These are phyloP conservation scores for Brassica hybrid DNA, from an alignment of 441 rosid genomes.

Conservation along the genomic window DNA sequence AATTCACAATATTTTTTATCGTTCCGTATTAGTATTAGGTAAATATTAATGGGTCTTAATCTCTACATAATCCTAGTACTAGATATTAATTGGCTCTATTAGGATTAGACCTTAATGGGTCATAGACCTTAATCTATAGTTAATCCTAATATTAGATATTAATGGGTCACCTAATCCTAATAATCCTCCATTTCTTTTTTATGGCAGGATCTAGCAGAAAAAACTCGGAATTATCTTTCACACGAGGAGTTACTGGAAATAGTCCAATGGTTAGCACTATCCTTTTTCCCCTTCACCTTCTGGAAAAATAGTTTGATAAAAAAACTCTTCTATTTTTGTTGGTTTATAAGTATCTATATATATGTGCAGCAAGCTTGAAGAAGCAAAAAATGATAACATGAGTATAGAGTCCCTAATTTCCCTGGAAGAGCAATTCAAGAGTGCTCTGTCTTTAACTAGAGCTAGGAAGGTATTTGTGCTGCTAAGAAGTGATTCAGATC, in stretches of 20 bases:
- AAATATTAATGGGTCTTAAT: background rate
- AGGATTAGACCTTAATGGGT: background rate
- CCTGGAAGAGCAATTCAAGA: conserved; percentile 26
- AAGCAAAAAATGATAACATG: conserved; percentile 1
- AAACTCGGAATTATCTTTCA: conserved; percentile 21
- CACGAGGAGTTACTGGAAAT: conserved; percentile 33
- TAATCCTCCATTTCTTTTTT: background rate
- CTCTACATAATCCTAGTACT: background rate
- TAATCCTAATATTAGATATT: background rate
- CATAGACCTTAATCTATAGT: background rate
- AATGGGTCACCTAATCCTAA: no score
- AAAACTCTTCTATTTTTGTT: background rate
- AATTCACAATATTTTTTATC: background rate
- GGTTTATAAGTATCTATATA: no score
- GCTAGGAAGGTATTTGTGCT: conserved; percentile 37
- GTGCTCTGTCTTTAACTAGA: conserved; percentile 33
- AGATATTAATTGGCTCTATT: no score
- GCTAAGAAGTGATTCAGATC: background rate
- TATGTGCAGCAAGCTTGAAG: conserved; percentile 35
- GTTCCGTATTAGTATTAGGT: no score
- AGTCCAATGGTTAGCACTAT: conserved; percentile 30
- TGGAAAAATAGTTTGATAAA: background rate
- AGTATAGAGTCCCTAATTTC: conserved; percentile 21
- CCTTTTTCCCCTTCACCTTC: conserved; percentile 5
- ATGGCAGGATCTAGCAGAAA: conserved; percentile 34